Base-by-base conservation (phyloP, 352 stramenopile genomes). In the Globisporangium spinosum region DNA sequence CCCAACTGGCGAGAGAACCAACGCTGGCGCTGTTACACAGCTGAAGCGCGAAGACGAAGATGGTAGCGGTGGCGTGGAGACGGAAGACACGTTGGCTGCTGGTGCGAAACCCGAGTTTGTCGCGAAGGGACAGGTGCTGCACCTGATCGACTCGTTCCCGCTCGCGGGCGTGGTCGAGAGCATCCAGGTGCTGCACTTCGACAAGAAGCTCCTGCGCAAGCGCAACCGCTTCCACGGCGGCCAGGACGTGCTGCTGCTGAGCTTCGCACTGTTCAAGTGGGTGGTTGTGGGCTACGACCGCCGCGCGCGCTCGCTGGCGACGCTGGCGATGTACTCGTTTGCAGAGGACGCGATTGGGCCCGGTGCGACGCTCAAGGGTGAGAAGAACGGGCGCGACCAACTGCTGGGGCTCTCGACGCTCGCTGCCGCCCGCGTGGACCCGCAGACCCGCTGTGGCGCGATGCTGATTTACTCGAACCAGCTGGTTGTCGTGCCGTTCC, bases 381-480 rank as follows among this genome's bases (percentile, higher is more conserved):
- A 96, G 56, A 83, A 82, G 59, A 81, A 92, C 59, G 88, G 88
- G 2, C 79, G 83, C 0, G 85, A 90, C 17, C 88, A 96, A 54
- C 67, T 94, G 55, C 74, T 93, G 6, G 88, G 88, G 10, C 75
- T 91, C 20, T 85, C 72, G 0, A 86, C 84, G 23, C 75, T 79
- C 27, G 72, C 83, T 0, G 63, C 78, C 2, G 82, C 80, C 3
- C 72, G 80, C 34, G 79, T 92, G 20, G 88, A 96, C 57, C 82
- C 88, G 3, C 86, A 94, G 70, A 89, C 83, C 32, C 75, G 88
- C 9, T 96, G 88, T 69, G 82, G 81, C 3, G 85, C 86, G 15
- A 92, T 96, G 83, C 72, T 96, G 27, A 75, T 94, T 38, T 96
- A 96, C 77, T 72, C 71, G 20, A 87, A 94, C 67, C 88, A 96